These are phyloP conservation scores for Monilinia fructicola DNA, from an alignment of 2,329 filamentous ascomycete genomes.

Conservation along the genomic window DNA sequence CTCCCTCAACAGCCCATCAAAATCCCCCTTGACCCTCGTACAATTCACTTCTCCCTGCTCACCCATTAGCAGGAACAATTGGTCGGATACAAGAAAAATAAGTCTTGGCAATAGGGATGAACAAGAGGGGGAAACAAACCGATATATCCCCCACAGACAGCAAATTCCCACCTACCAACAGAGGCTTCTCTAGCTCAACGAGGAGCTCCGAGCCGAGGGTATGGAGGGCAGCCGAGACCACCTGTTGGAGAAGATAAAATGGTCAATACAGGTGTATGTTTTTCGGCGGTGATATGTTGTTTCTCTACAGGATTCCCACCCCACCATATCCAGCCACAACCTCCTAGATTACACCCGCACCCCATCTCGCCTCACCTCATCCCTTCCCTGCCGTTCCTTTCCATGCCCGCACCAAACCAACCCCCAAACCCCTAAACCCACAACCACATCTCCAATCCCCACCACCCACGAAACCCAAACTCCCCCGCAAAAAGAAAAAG, in stretches of 20 bases:
- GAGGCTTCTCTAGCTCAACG: constrained; percentile 33
- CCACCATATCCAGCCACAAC: not conserved
- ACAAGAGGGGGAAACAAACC: not conserved
- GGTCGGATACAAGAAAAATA: not conserved
- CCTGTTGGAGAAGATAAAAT: constrained; percentile 21
- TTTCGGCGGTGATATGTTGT: constrained; percentile 18
- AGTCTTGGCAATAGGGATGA: no score
- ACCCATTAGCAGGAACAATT: not conserved
- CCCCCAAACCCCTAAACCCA: not conserved
- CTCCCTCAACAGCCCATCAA: constrained; percentile 34
- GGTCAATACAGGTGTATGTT: not conserved
- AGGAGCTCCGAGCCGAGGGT: constrained; percentile 32
- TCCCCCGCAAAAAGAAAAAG: not conserved
- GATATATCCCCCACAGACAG: not conserved
- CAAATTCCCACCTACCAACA: constrained; percentile 6
- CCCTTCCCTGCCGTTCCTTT: not conserved
- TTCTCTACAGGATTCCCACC: not conserved
- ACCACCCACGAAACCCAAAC: not conserved
- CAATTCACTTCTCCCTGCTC: constrained; percentile 23
- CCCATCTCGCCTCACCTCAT: no score
- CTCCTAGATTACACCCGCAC: not conserved
- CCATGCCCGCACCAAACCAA: not conserved
- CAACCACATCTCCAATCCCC: not conserved
- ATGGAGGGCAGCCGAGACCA: constrained; percentile 31
- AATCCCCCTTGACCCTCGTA: constrained; percentile 30